Evolutionary conservation across 2,329 filamentous ascomycete genomes (phyloP), one percentile per base, ranked within the genome.

Genomic region (Ascochyta viciae-villosae): DNA sequence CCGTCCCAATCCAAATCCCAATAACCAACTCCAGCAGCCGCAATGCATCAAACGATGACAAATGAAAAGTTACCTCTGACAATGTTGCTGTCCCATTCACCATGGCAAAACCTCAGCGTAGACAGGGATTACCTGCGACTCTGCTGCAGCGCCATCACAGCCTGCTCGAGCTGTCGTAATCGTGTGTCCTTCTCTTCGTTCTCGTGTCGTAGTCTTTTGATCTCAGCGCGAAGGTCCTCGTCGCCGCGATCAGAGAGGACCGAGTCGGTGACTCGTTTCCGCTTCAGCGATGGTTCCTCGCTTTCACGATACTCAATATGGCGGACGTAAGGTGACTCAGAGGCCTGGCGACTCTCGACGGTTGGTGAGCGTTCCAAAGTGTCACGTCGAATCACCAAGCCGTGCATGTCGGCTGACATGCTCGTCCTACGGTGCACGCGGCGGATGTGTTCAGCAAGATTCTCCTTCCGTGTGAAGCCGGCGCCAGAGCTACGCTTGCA

Each of bases 381-480:
- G 34, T 73, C 63, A 50, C 67, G 58, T 29, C 69, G 65, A 46
- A 74, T 70, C 35, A 74, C 61, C 29, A 74, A 48, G 54, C 67
- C 66, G 48, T 73, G 68, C 55, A 74, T 62, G 57, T 75, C 73
- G 6, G 66, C 69, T 47, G 71, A 73, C 64, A 68, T 72, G 55
- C 73, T 76, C 22, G 73, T 72, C 44, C 73, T 61, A 22, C 75
- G 73, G 73, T 98, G 94, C n/a, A 96, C 91, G 24, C 94, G 88
- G 19, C 94, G 89, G 16, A 97, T 81, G 76, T 98, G 94, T 77
- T 98, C 94, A 72, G 94, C 92, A 4, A 97, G 82, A 68, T 98
- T 98, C 77, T 98, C 94, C 70, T 93, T 90, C 45, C 94, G 87
- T 8, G 93, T 96, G 75, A 98, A 98, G 22, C 92, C 92, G 68